These are phyloP conservation scores for Ogataea saltuana DNA, from an alignment of 805 yeast species.

Conservation along the genomic window DNA sequence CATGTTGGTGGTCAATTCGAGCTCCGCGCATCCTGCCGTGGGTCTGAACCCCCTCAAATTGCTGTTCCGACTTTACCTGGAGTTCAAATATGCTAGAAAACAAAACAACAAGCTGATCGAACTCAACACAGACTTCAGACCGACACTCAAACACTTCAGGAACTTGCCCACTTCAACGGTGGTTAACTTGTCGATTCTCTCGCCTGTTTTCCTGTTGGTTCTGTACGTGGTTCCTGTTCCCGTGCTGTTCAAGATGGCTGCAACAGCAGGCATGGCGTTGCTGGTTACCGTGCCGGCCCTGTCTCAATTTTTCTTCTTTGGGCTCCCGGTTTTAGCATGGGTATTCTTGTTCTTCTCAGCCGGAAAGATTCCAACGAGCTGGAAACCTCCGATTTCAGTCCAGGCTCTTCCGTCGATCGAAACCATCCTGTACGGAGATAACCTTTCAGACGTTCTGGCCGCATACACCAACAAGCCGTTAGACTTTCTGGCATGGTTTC, in stretches of 20 bases:
- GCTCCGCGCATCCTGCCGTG: conserved; percentile 1
- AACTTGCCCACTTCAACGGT: conserved; percentile 40
- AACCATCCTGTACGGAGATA: conserved; percentile 88
- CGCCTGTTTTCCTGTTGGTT: conserved; percentile 57
- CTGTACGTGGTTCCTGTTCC: conserved; percentile 58
- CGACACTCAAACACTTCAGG: conserved; percentile 25
- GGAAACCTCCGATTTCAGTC: conserved; percentile 88
- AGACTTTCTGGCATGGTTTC: conserved; percentile 92
- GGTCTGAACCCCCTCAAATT: conserved; percentile 19
- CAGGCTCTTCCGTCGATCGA: conserved; percentile 89
- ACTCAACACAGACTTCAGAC: conserved; percentile 22
- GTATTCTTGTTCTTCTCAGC: conserved; percentile 77
- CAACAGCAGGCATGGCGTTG: conserved; percentile 42
- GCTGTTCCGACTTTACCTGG: conserved; percentile 24
- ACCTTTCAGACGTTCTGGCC: conserved; percentile 80
- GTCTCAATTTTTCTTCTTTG: conserved; percentile 80
- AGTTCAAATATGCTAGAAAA: conserved; percentile 20
- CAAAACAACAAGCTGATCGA: conserved; percentile 24
- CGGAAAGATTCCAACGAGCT: conserved; percentile 65
- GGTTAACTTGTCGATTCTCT: conserved; percentile 39
- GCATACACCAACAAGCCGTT: conserved; percentile 61
- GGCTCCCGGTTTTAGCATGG: conserved; percentile 85
- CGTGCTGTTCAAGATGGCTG: conserved; percentile 37
- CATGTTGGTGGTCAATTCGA: conserved; percentile 2
- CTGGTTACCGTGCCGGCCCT: conserved; percentile 69